Percentiles rank a stretch among this genome's conserved stretches.
Evolutionary conservation across 768 basidiomycete species (phyloP).

Genomic region (Pleurotus ostreatus): DNA sequence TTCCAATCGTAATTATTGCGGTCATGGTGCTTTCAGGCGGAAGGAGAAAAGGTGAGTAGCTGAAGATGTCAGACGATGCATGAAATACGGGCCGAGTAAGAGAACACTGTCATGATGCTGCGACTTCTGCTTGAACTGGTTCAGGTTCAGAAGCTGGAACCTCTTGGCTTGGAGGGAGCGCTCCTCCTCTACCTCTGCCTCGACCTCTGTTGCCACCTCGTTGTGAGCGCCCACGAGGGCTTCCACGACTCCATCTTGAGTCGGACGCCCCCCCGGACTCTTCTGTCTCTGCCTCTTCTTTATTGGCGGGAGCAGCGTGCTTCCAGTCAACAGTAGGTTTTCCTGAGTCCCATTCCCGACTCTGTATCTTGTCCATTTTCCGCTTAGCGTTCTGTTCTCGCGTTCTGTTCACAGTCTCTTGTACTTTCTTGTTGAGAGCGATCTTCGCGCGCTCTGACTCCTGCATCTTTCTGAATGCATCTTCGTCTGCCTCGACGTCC

Average conservation of each 20-base stretch:
- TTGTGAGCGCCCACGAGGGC: slow-evolving; percentile 22
- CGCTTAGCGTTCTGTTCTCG: slow-evolving; percentile 76
- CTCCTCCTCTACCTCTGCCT: slow-evolving; percentile 31
- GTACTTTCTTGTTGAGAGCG: slow-evolving; percentile 58
- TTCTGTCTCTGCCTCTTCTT: slow-evolving; percentile 11
- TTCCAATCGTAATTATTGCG: too few species aligned
- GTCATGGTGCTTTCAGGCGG: too few species aligned
- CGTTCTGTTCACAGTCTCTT: slow-evolving; percentile 63
- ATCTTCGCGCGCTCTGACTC: slow-evolving; percentile 57
- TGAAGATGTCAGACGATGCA: too few species aligned
- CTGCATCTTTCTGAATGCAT: slow-evolving; percentile 69
- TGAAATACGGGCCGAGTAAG: too few species aligned
- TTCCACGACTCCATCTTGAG: slow-evolving; percentile 23
- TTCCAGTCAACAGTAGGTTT: slow-evolving; percentile 42
- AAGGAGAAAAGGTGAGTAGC: too few species aligned
- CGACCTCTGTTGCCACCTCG: slow-evolving; percentile 29
- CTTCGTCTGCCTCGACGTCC: slow-evolving; percentile 82
- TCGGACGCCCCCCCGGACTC: slow-evolving; percentile 5
- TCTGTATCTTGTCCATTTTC: slow-evolving; percentile 78
- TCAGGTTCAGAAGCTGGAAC: too few species aligned
- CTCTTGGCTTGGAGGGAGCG: too few species aligned
- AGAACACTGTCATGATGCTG: too few species aligned
- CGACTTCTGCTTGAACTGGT: too few species aligned
- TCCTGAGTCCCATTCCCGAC: slow-evolving; percentile 82
- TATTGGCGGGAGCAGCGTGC: slow-evolving; percentile 13